A percentile compares a stretch with the other conserved stretches of the same genome.
phyloP scores from a whole-genome alignment of 805 yeast species.

The Scheffersomyces amazonensis region DNA sequence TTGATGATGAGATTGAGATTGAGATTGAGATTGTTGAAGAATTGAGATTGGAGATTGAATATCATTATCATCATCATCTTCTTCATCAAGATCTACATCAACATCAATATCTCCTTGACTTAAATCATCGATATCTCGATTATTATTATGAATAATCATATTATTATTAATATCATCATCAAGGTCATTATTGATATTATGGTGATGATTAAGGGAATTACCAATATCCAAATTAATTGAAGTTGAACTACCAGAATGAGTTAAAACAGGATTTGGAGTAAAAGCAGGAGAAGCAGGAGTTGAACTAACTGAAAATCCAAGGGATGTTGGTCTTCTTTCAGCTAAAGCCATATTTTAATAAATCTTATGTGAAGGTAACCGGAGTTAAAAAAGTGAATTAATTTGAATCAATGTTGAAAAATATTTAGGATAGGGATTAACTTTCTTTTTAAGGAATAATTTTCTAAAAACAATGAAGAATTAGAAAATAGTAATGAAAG shows the following conservation, averaged over 20 bases:
- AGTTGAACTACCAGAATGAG: conserved; percentile 10
- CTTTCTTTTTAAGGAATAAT: too few species aligned
- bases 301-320: conserved; percentile 50
- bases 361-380: too few species aligned
- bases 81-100: conserved; percentile 10
- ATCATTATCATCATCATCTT: conserved; percentile 21
- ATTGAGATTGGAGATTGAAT: conserved; percentile 12
- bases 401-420: too few species aligned
- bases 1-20: conserved; percentile 4
- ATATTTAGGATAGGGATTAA: too few species aligned
- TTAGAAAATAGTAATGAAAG: too few species aligned
- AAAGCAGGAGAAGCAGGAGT: conserved; percentile 45
- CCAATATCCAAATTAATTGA: conserved; percentile 1
- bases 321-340: conserved; percentile 53
- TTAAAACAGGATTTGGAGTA: conserved; percentile 21
- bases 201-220: not conserved
- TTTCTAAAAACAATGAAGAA: too few species aligned
- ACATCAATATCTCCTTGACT: conserved; percentile 5
- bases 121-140: conserved; percentile 1
- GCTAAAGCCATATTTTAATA: conserved; percentile 54
- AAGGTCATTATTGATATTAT: not conserved
- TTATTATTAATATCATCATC: not conserved
- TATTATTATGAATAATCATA: conserved; percentile 1
- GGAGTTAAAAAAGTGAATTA: too few species aligned
- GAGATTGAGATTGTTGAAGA: not conserved